A percentile compares a stretch with the other conserved stretches of the same genome.
phyloP scores from a whole-genome alignment of 2,329 filamentous ascomycete species.

The Incumbomyces lentus region DNA sequence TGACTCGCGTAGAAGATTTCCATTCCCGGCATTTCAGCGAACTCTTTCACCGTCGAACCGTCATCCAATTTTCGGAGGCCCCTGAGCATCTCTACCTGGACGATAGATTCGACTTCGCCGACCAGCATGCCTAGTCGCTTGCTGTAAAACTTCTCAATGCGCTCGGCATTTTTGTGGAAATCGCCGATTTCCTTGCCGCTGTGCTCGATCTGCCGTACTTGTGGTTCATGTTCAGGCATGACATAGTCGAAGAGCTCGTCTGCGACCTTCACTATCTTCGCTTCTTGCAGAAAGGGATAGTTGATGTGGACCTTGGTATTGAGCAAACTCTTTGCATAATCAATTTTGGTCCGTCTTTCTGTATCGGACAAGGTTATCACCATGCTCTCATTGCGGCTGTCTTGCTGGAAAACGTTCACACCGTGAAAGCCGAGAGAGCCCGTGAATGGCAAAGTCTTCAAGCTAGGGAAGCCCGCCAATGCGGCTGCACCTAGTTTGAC shows the following conservation, averaged over 20 bases:
- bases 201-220: constrained; percentile 61
- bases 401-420: constrained; percentile 88
- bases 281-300: constrained; percentile 92
- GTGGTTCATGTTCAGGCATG: constrained; percentile 53
- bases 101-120: constrained; percentile 74
- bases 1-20: constrained; percentile 89
- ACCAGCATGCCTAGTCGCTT: constrained; percentile 83
- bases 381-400: constrained; percentile 95
- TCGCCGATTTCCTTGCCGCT: constrained; percentile 65
- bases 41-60: constrained; percentile 86
- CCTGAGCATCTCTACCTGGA: constrained; percentile 89
- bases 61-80: constrained; percentile 83
- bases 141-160: constrained; percentile 78
- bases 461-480: constrained; percentile 84
- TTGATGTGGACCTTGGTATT: constrained; percentile 82
- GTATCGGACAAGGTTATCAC: constrained; percentile 72
- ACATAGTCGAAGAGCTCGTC: constrained; percentile 90
- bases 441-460: constrained; percentile 75
- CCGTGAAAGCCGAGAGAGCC: constrained; percentile 77
- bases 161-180: constrained; percentile 72
- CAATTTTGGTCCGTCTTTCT: constrained; percentile 58
- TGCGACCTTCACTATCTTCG: constrained; percentile 75
- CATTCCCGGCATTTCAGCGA: constrained; percentile 71
- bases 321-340: constrained; percentile 66
- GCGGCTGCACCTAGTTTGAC: constrained; percentile 72